Evolutionary conservation across 257 asterid species (phyloP), one percentile per base, ranked within the genome.

Genomic region (Nicotiana sylvestris): DNA sequence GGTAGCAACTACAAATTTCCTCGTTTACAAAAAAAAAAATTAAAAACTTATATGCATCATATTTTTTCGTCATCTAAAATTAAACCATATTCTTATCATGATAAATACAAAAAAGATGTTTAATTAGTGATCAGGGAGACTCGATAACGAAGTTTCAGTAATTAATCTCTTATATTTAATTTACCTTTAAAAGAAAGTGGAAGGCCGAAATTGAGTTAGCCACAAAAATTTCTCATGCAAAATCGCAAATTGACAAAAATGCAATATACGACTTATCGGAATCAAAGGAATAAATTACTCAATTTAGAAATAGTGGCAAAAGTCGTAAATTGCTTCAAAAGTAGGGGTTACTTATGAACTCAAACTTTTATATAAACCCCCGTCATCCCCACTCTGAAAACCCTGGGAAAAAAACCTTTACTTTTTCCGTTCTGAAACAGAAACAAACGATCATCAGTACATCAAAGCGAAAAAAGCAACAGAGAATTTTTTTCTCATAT

Each of bases 261-360:
- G 0, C 18, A 0, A 0, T 3, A 53, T 13, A 53, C 5, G 57
- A 53, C 57, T 53, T 53, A 53, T 53, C 57, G 43, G 43, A 53
- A 53, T 3, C 80, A 51, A 74, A 72, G 9, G 0, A 11, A 55
- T 72, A 43, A 49, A 74, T 74, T 51, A 32, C 62, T n/a, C 11
- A 13, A 74, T 49, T 27, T 15, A 74, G 80, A 27, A 27, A 15
- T 0, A 74, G 37, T 49, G 80, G 64, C 46, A 74, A 51, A 49
- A 9, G 7, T 66, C 37, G 96, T 89, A 89, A 91, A 85, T 91
- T 72, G 1, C 37, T n/a, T n/a, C 13, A 80, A 81, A 77, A 62
- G 0, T n/a, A 51, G 46, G 62, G 88, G 87, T 72, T 13, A 56
- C 3, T 33, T 11, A 8, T 21, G 29, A 5, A 53, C 2, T 18